Base-by-base conservation (phyloP, 2,329 filamentous ascomycete genomes). In the Pseudogymnoascus sp. region DNA sequence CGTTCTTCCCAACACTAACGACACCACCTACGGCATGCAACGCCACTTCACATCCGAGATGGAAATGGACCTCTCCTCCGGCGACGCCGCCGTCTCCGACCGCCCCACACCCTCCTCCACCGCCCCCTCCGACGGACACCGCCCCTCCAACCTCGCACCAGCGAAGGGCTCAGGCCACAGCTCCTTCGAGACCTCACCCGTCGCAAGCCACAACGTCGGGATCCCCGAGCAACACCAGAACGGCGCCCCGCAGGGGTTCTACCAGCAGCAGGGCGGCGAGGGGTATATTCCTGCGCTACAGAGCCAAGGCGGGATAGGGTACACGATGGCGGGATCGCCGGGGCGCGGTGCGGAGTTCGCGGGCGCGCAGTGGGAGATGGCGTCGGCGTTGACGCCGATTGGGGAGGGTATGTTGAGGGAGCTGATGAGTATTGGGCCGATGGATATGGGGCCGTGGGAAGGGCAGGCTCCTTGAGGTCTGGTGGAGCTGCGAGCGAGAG, bases 91-190 rank as follows among this genome's bases (percentile, higher is more conserved):
- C n/a, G 16, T 57, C 59, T 85, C 83, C 2, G 83, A 78, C 65
- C 76, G 81, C n/a, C 82, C 79, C 21, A 86, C 84, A 10, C 84
- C 84, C 2, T 86, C 83, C 68, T 86, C 84, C 3, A 84, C 81
- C 68, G 75, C 75, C 5, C 73, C 76, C 1, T 81, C 80, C 1
- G 80, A 82, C n/a, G 71, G 67, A 4, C 67, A 68, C 10, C 45
- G 29, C n/a, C 29, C 51, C 16, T 4, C 26, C 47, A 57, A 39
- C 60, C 40, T 47, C 36, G 36, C 11, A 5, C 60, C 14, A 18
- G 16, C 16, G 34, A 47, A 75, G 23, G 72, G 73, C 10, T 51
- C 61, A 61, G 61, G 61, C 36, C 31, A 11, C 5, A 76, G 76
- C 59, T 81, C 83, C 1, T 86, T 82, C 69, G 77, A 81, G 23